phyloP scores from a whole-genome alignment of 345 rosid genomes.

The Salix brachista region DNA sequence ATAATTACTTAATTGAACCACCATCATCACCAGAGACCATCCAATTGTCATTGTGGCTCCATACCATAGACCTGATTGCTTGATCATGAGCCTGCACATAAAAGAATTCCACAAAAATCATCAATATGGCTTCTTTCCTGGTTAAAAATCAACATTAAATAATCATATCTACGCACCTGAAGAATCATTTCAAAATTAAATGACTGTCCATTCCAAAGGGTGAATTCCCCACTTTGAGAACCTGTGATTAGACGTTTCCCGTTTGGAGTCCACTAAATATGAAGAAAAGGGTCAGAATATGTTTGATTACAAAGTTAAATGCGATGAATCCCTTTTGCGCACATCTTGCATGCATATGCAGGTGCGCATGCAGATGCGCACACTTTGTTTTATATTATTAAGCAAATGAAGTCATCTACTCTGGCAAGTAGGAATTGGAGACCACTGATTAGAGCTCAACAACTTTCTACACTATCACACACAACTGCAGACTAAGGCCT shows the following conservation, averaged over 20 bases:
- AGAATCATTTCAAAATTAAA: conserved; percentile 97
- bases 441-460: background rate
- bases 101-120: background rate
- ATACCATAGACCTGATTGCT: conserved; percentile 93
- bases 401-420: background rate
- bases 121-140: background rate
- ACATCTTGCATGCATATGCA: background rate
- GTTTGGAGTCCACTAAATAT: conserved; percentile 87
- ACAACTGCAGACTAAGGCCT: background rate
- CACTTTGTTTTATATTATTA: background rate
- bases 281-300: conserved; percentile 25
- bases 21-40: conserved; percentile 99
- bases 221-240: conserved; percentile 95
- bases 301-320: background rate
- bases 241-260: conserved; percentile 97
- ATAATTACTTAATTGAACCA: conserved; percentile 75
- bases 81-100: conserved; percentile 87
- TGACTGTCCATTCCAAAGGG: conserved; percentile 98
- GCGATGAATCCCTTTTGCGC: background rate
- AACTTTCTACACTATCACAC: background rate
- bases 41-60: conserved; percentile 98
- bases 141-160: background rate
- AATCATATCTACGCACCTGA: conserved; percentile 48
- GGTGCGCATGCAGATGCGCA: background rate
- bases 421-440: background rate